phyloP scores from a whole-genome alignment of 1,284 basidiomycete species.

The Leccinum subrobustum region DNA sequence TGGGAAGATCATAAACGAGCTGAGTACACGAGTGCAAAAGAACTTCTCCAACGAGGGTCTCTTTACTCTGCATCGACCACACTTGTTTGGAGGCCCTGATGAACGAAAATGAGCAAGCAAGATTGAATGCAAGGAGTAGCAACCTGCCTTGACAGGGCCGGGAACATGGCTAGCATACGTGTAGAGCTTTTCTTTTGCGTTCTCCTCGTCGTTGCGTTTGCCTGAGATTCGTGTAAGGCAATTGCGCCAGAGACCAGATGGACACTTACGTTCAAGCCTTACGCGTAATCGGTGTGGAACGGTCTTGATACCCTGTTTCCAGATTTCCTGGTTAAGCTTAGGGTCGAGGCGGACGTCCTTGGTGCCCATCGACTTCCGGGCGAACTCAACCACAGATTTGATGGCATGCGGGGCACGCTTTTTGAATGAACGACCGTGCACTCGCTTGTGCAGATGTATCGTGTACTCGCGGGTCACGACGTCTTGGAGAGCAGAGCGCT shows the following conservation, averaged over 20 bases:
- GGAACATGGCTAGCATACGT: constrained; percentile 85
- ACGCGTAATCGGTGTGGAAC: constrained; percentile 89
- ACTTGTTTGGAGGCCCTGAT: constrained; percentile 78
- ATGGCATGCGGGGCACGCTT: constrained; percentile 93
- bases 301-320: constrained; percentile 87
- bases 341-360: constrained; percentile 90
- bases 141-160: constrained; percentile 78
- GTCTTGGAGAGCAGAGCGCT: constrained; percentile 93
- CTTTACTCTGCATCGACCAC: constrained; percentile 74
- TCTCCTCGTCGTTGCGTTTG: constrained; percentile 75
- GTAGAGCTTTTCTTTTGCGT: constrained; percentile 96
- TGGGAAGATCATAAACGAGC: constrained; percentile 8
- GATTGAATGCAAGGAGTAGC: neutral
- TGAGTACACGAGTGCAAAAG: constrained; percentile 17
- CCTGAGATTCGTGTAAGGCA: constrained; percentile 13
- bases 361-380: constrained; percentile 92
- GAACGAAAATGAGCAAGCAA: constrained; percentile 6
- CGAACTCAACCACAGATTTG: constrained; percentile 89
- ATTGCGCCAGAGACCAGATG: neutral
- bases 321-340: constrained; percentile 90
- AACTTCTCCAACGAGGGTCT: constrained; percentile 2
- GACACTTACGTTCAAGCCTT: constrained; percentile 84
- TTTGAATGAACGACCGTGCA: constrained; percentile 90
- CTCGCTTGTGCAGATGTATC: constrained; percentile 92
- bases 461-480: constrained; percentile 97